Conservation (phyloP, 768 basidiomycete species). For the Gautieria morchelliformis region DNA sequence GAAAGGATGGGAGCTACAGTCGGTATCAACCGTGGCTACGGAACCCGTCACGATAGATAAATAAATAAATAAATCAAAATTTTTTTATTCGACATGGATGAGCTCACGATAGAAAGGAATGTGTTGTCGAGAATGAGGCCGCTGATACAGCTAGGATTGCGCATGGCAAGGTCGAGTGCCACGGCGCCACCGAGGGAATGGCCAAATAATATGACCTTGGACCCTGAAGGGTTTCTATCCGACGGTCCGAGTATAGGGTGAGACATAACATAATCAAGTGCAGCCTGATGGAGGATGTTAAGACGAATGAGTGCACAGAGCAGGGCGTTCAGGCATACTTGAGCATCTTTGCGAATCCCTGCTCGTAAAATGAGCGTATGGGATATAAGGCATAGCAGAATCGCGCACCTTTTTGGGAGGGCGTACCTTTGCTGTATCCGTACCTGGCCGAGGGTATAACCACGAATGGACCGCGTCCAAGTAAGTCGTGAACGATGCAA, state of each 20-base stretch:
- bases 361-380: background rate
- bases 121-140: conserved; percentile 91
- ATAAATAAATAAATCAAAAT: background rate
- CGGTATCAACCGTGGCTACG: conserved; percentile 62
- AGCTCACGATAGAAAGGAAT: conserved; percentile 58
- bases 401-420: conserved; percentile 67
- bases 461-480: too few species aligned
- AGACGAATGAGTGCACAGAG: background rate
- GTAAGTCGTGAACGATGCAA: too few species aligned
- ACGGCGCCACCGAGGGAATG: conserved; percentile 92
- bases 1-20: conserved; percentile 63
- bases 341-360: conserved; percentile 81
- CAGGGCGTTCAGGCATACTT: conserved; percentile 34
- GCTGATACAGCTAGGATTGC: conserved; percentile 59
- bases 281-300: conserved; percentile 20
- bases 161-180: conserved; percentile 75
- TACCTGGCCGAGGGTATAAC: conserved; percentile 42
- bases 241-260: background rate
- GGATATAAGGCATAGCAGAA: background rate
- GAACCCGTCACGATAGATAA: background rate
- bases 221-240: background rate
- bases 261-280: conserved; percentile 59
- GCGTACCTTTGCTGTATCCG: conserved; percentile 77
- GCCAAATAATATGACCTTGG: conserved; percentile 55
- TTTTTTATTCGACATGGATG: background rate